Percentiles rank a stretch among this genome's conserved stretches.
phyloP scores from a whole-genome alignment of 257 asterid genomes.

The Solanum appendiculatum region DNA sequence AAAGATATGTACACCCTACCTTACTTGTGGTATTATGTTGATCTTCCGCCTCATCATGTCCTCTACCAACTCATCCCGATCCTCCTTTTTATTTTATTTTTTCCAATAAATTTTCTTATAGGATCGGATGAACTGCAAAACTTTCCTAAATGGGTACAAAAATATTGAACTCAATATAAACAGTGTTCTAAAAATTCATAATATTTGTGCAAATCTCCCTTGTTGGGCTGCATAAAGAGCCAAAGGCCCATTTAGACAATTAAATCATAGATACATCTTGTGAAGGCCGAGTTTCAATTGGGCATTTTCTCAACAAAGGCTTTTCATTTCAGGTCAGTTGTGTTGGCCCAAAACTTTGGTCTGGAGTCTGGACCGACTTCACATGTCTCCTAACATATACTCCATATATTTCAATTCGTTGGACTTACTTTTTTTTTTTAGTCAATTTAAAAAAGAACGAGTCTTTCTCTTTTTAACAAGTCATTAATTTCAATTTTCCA shows the following conservation, averaged over 20 bases:
- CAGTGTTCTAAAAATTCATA: no score
- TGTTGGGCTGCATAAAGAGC: not conserved
- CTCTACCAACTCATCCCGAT: not conserved
- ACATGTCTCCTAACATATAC: not conserved
- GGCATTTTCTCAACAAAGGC: not conserved
- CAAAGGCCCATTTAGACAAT: not conserved
- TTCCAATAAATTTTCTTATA: not conserved
- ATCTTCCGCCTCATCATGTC: no score
- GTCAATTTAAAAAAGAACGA: no score
- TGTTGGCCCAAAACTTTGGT: not conserved
- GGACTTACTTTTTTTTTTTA: no score
- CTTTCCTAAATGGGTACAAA: not conserved
- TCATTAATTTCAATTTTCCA: no score
- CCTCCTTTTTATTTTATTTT: no score
- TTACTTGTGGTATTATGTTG: no score
- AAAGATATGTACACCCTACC: no score
- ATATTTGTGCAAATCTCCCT: not conserved
- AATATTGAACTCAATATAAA: no score
- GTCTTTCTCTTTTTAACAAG: no score
- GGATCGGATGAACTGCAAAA: not conserved
- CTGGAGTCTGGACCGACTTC: not conserved
- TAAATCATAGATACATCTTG: not conserved
- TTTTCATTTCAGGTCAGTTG: not conserved
- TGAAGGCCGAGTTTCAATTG: not conserved
- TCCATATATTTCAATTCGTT: not conserved